Base-by-base conservation (phyloP, 1,284 basidiomycete species). In the Wallemia hederae region DNA sequence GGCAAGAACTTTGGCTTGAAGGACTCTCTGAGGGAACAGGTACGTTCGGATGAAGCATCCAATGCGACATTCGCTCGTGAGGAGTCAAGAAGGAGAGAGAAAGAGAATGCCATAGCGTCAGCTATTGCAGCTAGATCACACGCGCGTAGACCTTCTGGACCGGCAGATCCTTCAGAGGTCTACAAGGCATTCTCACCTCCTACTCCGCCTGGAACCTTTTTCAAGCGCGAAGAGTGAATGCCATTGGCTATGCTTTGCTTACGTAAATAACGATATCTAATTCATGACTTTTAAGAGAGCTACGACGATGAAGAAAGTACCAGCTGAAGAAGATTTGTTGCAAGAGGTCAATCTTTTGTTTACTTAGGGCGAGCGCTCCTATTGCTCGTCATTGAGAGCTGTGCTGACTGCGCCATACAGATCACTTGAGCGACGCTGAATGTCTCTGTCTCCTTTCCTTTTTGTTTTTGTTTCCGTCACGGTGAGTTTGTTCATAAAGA, bases 301-400 rank as follows among this genome's bases (percentile, higher is more conserved):
- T 5, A 49, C 5, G 9, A 7, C 39, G n/a, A 5, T 49, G 3
- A 49, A 49, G 39, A 14, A 49, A n/a, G 22, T 49, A 3, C 39
- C 39, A 7, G 14, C n/a, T 49, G 9, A 49, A 22, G 39, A 49
- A 7, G 39, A 49, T 49, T 9, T 49, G 5, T 22, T 49, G n/a
- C 39, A 49, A 49, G 39, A 49, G 39, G 39, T 49, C 39, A 49
- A 49, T 49, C 39, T 49, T 49, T 49, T 49, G 39, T 49, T 49
- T 49, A 49, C 39, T 49, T 49, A 49, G 39, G 39, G 39, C 39
- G 39, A 49, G 39, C 39, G 39, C 39, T 49, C 5, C 3, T 49
- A 11, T 22, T 49, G 39, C 39, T 49, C 39, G 39, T 49, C 39
- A 22, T 49, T 49, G n/a, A 49, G 39, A 49, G 39, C n/a, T 49